Evolutionary conservation across 345 rosid genomes (phyloP).

Genomic region (Brassica incana): DNA sequence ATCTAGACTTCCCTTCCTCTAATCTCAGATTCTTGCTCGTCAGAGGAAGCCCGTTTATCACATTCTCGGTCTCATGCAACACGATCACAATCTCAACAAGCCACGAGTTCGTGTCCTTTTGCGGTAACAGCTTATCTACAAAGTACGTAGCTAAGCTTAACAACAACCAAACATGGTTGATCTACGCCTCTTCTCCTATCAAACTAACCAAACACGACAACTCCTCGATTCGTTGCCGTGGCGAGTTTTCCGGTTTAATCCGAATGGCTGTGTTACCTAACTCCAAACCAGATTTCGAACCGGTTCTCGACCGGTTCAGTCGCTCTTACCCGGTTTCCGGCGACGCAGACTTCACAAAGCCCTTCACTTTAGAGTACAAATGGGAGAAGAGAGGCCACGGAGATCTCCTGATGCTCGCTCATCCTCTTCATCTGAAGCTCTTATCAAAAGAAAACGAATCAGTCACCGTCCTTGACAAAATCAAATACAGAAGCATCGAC

Average conservation of each 20-base stretch:
- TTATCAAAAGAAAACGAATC: constrained; percentile 43
- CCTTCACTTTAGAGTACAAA: constrained; percentile 68
- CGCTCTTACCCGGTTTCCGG: constrained; percentile 80
- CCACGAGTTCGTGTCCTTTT: constrained; percentile 66
- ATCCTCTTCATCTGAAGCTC: constrained; percentile 77
- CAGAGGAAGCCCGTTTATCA: constrained; percentile 82
- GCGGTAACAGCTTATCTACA: constrained; percentile 47
- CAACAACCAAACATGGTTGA: constrained; percentile 79
- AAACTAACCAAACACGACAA: constrained; percentile 38
- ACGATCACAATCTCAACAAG: constrained; percentile 57
- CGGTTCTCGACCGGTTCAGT: constrained; percentile 71
- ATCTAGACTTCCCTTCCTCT: constrained; percentile 66
- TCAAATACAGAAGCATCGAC: neutral
- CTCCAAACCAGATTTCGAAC: constrained; percentile 44
- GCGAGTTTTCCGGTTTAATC: constrained; percentile 57
- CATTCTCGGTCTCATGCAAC: constrained; percentile 49
- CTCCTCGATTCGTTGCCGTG: constrained; percentile 41
- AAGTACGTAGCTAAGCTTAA: constrained; percentile 65
- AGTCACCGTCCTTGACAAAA: constrained; percentile 33
- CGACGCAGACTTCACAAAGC: constrained; percentile 61
- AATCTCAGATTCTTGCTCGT: constrained; percentile 75
- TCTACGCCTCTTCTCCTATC: constrained; percentile 67
- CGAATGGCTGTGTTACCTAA: constrained; percentile 61
- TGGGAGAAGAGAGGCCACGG: constrained; percentile 91
- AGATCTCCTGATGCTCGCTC: constrained; percentile 85